Conservation (phyloP, 208 protist genomes). For the Crithidia sp. region DNA sequence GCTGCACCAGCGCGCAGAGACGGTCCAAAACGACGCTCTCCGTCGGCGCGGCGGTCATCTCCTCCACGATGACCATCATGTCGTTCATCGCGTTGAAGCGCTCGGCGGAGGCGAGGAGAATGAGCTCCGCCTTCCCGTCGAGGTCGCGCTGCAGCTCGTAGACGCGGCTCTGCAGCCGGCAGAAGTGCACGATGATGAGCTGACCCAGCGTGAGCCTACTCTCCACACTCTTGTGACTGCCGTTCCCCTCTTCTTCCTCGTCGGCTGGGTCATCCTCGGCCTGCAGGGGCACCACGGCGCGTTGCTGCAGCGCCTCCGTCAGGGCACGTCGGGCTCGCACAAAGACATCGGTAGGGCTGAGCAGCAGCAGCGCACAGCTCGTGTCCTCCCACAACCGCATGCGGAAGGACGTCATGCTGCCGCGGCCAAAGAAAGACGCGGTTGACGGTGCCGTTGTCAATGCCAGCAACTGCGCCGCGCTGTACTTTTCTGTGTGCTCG, state of each 20-base stretch:
- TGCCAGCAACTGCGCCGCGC: conserved; percentile 50
- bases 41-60: conserved; percentile 28
- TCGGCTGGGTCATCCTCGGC: conserved; percentile 15
- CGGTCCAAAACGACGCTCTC: conserved; percentile 20
- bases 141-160: conserved; percentile 76
- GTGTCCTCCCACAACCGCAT: conserved; percentile 49
- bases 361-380: conserved; percentile 35
- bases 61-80: conserved; percentile 54
- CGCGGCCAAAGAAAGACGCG: conserved; percentile 65
- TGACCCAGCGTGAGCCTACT: conserved; percentile 58
- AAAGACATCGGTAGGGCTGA: conserved; percentile 35
- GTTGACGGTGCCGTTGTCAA: conserved; percentile 37
- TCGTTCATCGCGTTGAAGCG: conserved; percentile 81
- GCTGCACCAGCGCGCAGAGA: conserved; percentile 29
- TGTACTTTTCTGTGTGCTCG: conserved; percentile 81
- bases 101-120: conserved; percentile 65
- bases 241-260: conserved; percentile 25
- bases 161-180: conserved; percentile 63
- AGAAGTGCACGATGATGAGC: conserved; percentile 71
- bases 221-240: neutral
- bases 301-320: conserved; percentile 32
- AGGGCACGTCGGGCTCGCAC: conserved; percentile 16
- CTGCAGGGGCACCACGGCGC: conserved; percentile 7
- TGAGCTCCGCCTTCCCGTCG: conserved; percentile 60
- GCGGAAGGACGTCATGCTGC: conserved; percentile 75